Evolutionary conservation across 495 filamentous ascomycete genomes (phyloP), one percentile per base, ranked within the genome.

Genomic region (Lepidopterella palustris): DNA sequence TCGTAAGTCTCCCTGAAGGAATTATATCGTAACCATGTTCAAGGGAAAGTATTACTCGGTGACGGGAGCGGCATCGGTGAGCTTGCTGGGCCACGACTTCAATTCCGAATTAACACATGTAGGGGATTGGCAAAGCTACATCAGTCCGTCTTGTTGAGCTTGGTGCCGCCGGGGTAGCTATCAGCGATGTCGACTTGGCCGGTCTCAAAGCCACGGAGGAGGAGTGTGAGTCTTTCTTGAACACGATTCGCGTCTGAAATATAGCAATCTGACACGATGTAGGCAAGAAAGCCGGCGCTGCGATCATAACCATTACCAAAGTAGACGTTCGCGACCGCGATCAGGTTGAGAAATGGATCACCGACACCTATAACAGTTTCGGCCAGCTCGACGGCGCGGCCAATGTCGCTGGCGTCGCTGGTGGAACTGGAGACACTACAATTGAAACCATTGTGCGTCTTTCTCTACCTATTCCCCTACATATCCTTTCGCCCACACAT

Each of bases 401-500:
- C 1, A 49, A 49, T 24, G 45, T 49, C 10, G 45, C 45, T 3
- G 45, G 45, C 11, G 45, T 49, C 10, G 45, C 45, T 18, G 45
- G 45, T 3, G 45, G 45, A 23, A 24, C 15, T 3, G 45, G 45
- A 10, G 45, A 49, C 24, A 49, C 45, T 4, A 21, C 23, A 3
- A 49, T 49, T 21, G n/a, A 49, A 49, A 49, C 45, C n/a, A 49
- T 49, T 24, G 45, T 23, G 11, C n/a, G 45, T 49, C 45, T 49
- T 21, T 1, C 45, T 10, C 21, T n/a, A n/a, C n/a, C n/a, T n/a
- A 2, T 20, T 9, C 2, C 3, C 3, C 45, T 49, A 3, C 21
- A 24, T 49, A 10, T 23, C 11, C 45, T 47, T 18, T 8, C 6
- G 31, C 6, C 6, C 6, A 35, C 6, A 35, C 6, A 47, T 47